Conservation (phyloP, 2,329 filamentous ascomycete genomes). For the Fusarium sp. region DNA sequence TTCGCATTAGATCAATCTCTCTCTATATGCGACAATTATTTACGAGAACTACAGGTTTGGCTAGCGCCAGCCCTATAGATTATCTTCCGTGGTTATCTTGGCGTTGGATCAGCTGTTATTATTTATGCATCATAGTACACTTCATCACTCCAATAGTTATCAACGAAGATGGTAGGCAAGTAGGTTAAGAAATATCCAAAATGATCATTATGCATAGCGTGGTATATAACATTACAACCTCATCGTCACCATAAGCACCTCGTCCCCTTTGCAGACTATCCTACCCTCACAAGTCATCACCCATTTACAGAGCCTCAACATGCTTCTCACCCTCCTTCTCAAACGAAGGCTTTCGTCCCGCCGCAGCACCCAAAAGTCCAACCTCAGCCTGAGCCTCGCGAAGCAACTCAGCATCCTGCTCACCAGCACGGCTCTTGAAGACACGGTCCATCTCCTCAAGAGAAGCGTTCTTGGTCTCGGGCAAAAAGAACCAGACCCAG, state of each 20-base stretch:
- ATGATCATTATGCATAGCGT: background rate
- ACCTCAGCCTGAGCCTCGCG: slow-evolving; percentile 42
- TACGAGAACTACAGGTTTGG: no score
- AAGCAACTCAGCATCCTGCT: slow-evolving; percentile 36
- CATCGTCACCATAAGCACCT: background rate
- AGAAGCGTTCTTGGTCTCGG: slow-evolving; percentile 66
- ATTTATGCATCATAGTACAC: background rate
- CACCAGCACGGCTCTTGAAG: slow-evolving; percentile 56
- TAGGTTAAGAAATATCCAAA: background rate
- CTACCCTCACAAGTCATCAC: background rate
- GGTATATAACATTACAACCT: slow-evolving; percentile 1
- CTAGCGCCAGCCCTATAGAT: background rate
- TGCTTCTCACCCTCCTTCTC: slow-evolving; percentile 23
- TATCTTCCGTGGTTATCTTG: background rate
- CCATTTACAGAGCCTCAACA: slow-evolving; percentile 11
- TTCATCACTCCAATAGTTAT: background rate
- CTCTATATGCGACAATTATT: no score
- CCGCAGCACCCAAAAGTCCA: slow-evolving; percentile 10
- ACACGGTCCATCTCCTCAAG: slow-evolving; percentile 67
- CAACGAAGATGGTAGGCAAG: fast-evolving
- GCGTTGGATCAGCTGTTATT: background rate
- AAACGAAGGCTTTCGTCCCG: background rate
- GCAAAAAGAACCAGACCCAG: slow-evolving; percentile 64
- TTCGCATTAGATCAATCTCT: background rate
- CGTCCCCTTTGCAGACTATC: background rate